A percentile compares a stretch with the other conserved stretches of the same genome.
Evolutionary conservation across 495 filamentous ascomycete genomes (phyloP).

Genomic region (Xylaria telfairii): DNA sequence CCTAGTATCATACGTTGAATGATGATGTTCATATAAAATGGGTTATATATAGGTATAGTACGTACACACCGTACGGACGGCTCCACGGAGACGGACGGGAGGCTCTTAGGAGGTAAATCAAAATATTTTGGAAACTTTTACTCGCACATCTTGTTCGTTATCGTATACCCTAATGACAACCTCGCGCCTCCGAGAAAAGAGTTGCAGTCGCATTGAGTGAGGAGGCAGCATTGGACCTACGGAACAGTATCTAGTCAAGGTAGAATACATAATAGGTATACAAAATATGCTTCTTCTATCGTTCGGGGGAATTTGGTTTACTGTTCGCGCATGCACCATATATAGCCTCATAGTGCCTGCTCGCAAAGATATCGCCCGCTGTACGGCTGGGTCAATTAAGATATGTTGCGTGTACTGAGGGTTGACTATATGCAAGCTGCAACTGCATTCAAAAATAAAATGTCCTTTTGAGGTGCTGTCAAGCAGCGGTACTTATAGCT

Average conservation of each 20-base stretch:
- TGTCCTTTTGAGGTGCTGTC: too few relatives aligned
- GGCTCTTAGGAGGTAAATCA: background rate
- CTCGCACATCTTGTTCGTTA: background rate
- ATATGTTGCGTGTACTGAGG: too few relatives aligned
- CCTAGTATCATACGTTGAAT: background rate
- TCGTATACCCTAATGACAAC: background rate
- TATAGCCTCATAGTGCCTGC: background rate
- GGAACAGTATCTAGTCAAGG: too few relatives aligned
- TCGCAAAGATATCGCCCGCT: background rate
- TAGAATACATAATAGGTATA: too few relatives aligned
- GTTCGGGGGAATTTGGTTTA: background rate
- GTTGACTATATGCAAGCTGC: too few relatives aligned
- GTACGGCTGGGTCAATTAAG: background rate
- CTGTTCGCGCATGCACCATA: background rate
- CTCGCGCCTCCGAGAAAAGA: background rate
- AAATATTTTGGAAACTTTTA: background rate
- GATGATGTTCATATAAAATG: background rate
- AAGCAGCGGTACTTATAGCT: too few relatives aligned
- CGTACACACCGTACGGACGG: background rate
- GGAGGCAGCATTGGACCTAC: background rate
- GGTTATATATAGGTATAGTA: background rate
- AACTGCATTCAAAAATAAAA: too few relatives aligned
- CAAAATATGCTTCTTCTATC: too few relatives aligned
- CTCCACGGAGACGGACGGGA: background rate
- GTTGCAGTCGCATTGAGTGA: background rate